A percentile compares a stretch with the other conserved stretches of the same genome.
phyloP scores from a whole-genome alignment of 2,329 filamentous ascomycete species.

The Arthrobotrys megalospora region DNA sequence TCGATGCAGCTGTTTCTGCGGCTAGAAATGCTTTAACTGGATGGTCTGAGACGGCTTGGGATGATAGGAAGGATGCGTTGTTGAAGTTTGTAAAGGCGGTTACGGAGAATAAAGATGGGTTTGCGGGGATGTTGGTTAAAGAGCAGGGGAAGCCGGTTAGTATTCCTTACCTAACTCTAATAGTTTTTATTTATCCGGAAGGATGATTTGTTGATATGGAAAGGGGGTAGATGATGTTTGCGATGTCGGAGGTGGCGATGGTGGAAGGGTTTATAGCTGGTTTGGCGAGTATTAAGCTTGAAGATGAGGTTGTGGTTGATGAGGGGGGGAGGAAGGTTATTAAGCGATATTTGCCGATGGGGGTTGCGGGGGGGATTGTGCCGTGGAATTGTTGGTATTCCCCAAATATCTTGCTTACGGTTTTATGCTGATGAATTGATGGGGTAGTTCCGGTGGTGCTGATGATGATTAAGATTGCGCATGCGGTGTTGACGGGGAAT shows the following conservation, averaged over 20 bases:
- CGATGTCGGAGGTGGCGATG: slow-evolving; percentile 3
- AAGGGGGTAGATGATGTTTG: slow-evolving; percentile 33
- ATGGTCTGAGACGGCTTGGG: slow-evolving; percentile 70
- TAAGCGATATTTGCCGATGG: slow-evolving; percentile 70
- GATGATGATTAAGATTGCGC: slow-evolving; percentile 72
- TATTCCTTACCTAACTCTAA: background rate
- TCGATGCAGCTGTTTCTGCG: slow-evolving; percentile 71
- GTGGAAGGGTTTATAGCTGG: background rate
- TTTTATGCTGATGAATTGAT: background rate
- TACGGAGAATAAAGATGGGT: slow-evolving; percentile 68
- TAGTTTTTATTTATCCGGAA: background rate
- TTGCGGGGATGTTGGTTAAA: slow-evolving; percentile 69
- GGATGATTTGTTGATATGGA: background rate
- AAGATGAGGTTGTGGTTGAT: slow-evolving; percentile 71
- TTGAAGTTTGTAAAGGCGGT: slow-evolving; percentile 68
- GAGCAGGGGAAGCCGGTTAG: slow-evolving; percentile 72
- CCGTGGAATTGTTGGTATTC: slow-evolving; percentile 74
- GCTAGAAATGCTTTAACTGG: slow-evolving; percentile 70
- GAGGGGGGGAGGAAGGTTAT: slow-evolving; percentile 68
- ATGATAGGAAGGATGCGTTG: slow-evolving; percentile 69
- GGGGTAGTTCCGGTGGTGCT: slow-evolving; percentile 71
- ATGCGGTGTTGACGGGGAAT: slow-evolving; percentile 74
- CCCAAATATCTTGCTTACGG: slow-evolving; percentile 52
- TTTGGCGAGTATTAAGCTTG: slow-evolving; percentile 67
- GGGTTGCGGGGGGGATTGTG: slow-evolving; percentile 73